phyloP scores from a whole-genome alignment of 495 filamentous ascomycete species.

The Aspergillus indologenus region DNA sequence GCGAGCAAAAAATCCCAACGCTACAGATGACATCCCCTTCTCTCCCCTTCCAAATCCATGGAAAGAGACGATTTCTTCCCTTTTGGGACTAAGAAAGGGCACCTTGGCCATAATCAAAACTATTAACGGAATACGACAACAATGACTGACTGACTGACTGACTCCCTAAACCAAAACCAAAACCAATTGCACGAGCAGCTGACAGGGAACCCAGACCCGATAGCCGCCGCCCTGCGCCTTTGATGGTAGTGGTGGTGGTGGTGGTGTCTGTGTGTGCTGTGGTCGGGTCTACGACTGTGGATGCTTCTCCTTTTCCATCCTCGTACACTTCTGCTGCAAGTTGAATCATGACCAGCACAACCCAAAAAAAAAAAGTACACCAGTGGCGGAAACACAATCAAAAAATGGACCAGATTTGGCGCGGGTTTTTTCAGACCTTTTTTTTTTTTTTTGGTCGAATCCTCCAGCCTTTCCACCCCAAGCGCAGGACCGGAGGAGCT shows the following conservation, averaged over 20 bases:
- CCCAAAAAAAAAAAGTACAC: slow-evolving; percentile 4
- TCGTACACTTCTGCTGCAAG: neutral
- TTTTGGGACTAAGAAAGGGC: slow-evolving; percentile 5
- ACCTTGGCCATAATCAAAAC: slow-evolving; percentile 1
- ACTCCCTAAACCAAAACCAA: too few species aligned
- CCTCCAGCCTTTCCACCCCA: neutral
- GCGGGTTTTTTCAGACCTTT: too few species aligned
- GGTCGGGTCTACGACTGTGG: slow-evolving; percentile 6
- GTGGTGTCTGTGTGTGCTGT: neutral
- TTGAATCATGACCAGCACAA: neutral
- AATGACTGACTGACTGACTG: neutral
- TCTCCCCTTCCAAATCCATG: slow-evolving; percentile 9
- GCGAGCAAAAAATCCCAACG: slow-evolving; percentile 10
- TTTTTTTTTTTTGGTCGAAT: neutral
- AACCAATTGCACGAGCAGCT: slow-evolving; percentile 16
- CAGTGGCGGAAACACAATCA: slow-evolving; percentile 8
- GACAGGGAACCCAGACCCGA: slow-evolving; percentile 14
- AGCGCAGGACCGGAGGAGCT: neutral
- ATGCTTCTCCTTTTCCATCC: neutral
- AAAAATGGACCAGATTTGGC: slow-evolving; percentile 8
- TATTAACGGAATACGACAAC: neutral
- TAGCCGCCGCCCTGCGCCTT: slow-evolving; percentile 8
- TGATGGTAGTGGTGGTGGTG: slow-evolving; percentile 5
- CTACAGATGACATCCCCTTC: slow-evolving; percentile 17
- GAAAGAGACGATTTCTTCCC: slow-evolving; percentile 7